Evolutionary conservation across 495 filamentous ascomycete genomes (phyloP), one percentile per base, ranked within the genome.

Genomic region (Schizothecium vesticola): DNA sequence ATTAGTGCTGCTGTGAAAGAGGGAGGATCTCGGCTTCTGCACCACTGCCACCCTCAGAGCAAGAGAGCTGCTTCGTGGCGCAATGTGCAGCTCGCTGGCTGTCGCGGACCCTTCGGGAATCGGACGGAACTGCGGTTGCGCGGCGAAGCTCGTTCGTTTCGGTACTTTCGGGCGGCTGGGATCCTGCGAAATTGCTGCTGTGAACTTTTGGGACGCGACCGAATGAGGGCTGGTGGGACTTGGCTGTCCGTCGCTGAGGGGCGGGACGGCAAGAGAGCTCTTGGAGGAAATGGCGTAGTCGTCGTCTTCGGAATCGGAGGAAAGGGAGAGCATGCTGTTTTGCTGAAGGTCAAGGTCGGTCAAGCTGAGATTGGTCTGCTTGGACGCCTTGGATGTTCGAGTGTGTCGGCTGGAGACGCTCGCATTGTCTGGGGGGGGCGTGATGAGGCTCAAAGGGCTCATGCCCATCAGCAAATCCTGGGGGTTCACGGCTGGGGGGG

Each of bases 331-430:
- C 21, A 85, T 77, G 68, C 81, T 83, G 57, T 80, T 81, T 56
- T 81, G 75, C 55, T 83, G 76, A 28, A 83, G 73, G 61, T 85
- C 82, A 13, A 83, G 73, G 36, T 80, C 82, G 12, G 67, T 73
- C 26, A 83, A 28, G 56, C 79, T 78, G 26, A 72, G 79, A 57
- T 79, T 79, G 1, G 80, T 81, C 0, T 79, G 81, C 21, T 78
- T 80, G 3, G 81, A 82, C 0, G 81, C 82, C 55, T 82, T 82
- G 2, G 82, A 85, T 6, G 82, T 85, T 61, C 82, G 71, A 7
- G 82, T 85, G 63, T 85, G 81, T 22, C 82, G 76, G 58, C 82
- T 85, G 19, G 82, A 85, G 36, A 85, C 70, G 64, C 82, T 85
- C 0, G 78, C 78, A 2, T 77, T 76, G 65, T 80, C 81, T 59